phyloP scores from a whole-genome alignment of 768 basidiomycete genomes.

The Amanita molliuscula region DNA sequence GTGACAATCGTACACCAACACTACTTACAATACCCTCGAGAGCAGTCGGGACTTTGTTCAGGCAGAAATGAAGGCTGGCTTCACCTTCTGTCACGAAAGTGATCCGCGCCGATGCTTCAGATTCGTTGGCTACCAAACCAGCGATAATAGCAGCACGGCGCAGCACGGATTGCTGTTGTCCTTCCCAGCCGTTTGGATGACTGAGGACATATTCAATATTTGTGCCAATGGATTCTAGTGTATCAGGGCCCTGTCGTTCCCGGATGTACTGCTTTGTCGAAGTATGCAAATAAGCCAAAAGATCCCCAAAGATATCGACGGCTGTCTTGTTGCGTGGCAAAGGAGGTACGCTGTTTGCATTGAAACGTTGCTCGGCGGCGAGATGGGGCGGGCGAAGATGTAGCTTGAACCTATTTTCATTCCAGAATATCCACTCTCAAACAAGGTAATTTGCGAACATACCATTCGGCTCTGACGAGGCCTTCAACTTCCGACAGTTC shows the following conservation, averaged over 20 bases:
- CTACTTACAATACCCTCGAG: conserved; percentile 15
- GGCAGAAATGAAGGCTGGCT: conserved; percentile 42
- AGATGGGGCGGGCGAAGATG: conserved; percentile 4
- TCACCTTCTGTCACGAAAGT: conserved; percentile 48
- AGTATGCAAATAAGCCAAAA: conserved; percentile 30
- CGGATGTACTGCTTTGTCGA: conserved; percentile 31
- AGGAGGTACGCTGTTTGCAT: conserved; percentile 17
- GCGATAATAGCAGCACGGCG: conserved; percentile 35
- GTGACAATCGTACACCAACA: no score
- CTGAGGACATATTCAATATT: conserved; percentile 36
- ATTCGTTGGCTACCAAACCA: conserved; percentile 26
- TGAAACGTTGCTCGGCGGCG: conserved; percentile 1
- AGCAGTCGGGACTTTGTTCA: conserved; percentile 26
- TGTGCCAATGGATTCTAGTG: conserved; percentile 31
- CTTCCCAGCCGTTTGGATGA: conserved; percentile 52
- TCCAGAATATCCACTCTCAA: not conserved
- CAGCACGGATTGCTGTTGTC: conserved; percentile 37
- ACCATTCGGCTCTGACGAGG: not conserved
- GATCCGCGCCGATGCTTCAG: conserved; percentile 25
- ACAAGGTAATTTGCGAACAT: not conserved
- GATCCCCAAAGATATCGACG: conserved; percentile 35
- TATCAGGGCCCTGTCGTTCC: conserved; percentile 27
- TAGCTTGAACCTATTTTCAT: conserved; percentile 2
- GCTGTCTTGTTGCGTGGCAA: conserved; percentile 31
- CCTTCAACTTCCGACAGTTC: not conserved